Base-by-base conservation (phyloP, 257 asterid species). In the Solanum neorickii region DNA sequence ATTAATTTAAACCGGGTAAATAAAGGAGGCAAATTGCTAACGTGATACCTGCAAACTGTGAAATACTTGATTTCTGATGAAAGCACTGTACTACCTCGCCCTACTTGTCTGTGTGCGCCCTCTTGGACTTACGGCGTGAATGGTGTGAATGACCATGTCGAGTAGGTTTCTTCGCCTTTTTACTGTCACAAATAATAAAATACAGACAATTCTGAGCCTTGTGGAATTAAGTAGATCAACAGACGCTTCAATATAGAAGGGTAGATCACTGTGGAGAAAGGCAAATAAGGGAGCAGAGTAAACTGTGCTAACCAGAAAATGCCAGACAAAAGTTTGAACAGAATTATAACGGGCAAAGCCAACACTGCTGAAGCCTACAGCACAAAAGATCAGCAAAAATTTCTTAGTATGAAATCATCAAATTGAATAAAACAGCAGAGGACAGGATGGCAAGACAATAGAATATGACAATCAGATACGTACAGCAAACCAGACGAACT, bases 401-500 rank as follows among this genome's bases (percentile, higher is more conserved):
- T 29, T 47, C 46, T 31, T 21, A 84, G 77, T 62, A 72, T 35
- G 78, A 59, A 85, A 44, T n/a, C 68, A 29, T 44, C n/a, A 88
- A 29, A 60, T 59, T 29, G 27, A 25, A 41, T 4, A 69, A 39
- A 25, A 82, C 1, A 37, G 70, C 13, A 4, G 52, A 7, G 52
- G 56, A 68, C 47, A 49, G 56, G n/a, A 80, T 35, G 44, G 37
- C 56, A 59, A 86, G 88, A 41, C 68, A 66, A 84, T 42, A 85
- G 86, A 47, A 80, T 69, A 60, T 35, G 70, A 72, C n/a, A 20
- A 77, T 84, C 41, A 87, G 74, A 90, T 82, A 89, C 96, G 87
- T 93, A 96, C 98, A 78, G 94, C 90, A 88, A 94, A 96, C 98
- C 98, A 96, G 90, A 94, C 91, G 68, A 96, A 91, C 92, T 96